Conservation (phyloP, 139 green algal species). For the Picochlorum sp. region DNA sequence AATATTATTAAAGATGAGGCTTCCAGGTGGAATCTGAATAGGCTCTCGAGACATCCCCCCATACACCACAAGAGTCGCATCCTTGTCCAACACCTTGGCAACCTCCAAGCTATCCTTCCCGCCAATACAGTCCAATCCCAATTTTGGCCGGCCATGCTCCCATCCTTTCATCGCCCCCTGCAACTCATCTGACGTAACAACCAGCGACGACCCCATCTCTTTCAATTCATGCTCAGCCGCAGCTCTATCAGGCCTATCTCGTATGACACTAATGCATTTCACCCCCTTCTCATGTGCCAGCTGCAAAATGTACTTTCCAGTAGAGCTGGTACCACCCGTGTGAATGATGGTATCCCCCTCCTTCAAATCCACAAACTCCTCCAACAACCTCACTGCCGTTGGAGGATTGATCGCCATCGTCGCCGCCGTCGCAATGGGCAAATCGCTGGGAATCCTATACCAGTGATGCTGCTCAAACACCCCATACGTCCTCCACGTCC, state of each 20-base stretch:
- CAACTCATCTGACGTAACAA: constrained; percentile 51
- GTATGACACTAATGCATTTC: constrained; percentile 79
- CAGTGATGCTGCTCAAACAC: constrained; percentile 13
- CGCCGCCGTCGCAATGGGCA: constrained; percentile 24
- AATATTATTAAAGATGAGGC: constrained; percentile 89
- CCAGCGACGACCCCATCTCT: constrained; percentile 49
- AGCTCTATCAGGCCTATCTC: constrained; percentile 43
- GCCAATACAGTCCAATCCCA: constrained; percentile 75
- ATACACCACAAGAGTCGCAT: constrained; percentile 76
- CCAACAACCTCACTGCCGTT: constrained; percentile 72
- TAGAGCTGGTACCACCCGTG: constrained; percentile 4
- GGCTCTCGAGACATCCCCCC: constrained; percentile 79
- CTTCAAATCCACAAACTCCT: constrained; percentile 68
- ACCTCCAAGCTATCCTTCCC: constrained; percentile 41
- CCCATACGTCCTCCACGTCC: constrained; percentile 62
- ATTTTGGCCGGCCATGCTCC: constrained; percentile 33
- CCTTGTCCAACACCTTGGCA: constrained; percentile 48
- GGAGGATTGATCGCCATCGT: constrained; percentile 56
- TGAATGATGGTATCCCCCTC: constrained; percentile 75
- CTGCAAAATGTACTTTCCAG: constrained; percentile 70
- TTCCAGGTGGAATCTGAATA: constrained; percentile 49
- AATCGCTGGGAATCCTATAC: constrained; percentile 26
- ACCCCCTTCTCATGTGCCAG: constrained; percentile 59
- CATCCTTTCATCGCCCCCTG: constrained; percentile 29
- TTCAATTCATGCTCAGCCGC: constrained; percentile 39